Base-by-base conservation (phyloP, 2,329 filamentous ascomycete species). In the Phoma sp. region DNA sequence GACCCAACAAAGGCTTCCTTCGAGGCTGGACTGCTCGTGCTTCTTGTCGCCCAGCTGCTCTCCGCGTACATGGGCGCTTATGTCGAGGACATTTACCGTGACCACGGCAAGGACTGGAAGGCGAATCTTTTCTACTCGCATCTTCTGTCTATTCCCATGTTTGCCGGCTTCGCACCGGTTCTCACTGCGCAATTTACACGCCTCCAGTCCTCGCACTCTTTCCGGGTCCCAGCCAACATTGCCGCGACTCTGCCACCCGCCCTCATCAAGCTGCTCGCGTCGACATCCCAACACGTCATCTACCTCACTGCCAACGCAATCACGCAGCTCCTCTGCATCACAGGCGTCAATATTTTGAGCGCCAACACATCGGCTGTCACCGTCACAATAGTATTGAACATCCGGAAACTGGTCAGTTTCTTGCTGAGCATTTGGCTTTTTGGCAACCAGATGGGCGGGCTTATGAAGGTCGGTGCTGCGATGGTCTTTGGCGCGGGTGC, bases 51-150 rank as follows among this genome's bases (percentile, higher is more conserved):
- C 1, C 95, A 99, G 77, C 78, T 96, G 4, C 84, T 98, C 21
- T 96, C 92, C 7, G 92, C 95, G 21, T 89, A 93, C 69, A 97
- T 98, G 89, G 95, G 95, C 4, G 84, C 97, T 27, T 98, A 96
- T 74, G 94, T 94, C 0, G 93, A 99, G 74, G 87, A 92, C 63
- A 91, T 93, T 0, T 99, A 98, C 78, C 84, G 84, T 55, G 84
- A 84, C 52, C 92, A 96, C 74, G 92, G 93, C 6, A 90, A 90
- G 27, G 89, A 95, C 74, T 98, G 95, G 92, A 90, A 89, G 65
- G 95, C 98, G 75, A 96, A 96, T 63, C 83, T 99, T 12, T 98
- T 99, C 79, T 99, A 98, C 79, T 96, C 91, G 21, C 86, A 89
- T 63, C 74, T 91, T 7, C 81, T 94, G 21, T 91, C 89, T 0